Percentiles rank a stretch among this genome's conserved stretches.
Evolutionary conservation across 305 asterid genomes (phyloP).

Genomic region (Nicotiana rustica): DNA sequence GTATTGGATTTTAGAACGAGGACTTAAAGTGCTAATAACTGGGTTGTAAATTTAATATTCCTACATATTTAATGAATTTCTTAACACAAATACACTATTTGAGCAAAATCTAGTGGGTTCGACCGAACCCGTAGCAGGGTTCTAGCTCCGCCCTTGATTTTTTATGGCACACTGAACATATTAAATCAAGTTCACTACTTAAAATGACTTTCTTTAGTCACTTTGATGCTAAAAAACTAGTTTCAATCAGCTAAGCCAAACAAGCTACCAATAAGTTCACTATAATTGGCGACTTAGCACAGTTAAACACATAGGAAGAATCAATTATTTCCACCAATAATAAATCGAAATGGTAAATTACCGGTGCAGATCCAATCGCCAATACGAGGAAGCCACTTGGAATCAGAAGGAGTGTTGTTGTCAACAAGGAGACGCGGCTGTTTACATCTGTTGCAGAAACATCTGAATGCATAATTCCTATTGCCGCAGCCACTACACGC

Average conservation of each 20-base stretch:
- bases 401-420: constrained; percentile 73
- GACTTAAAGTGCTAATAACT: too few relatives aligned
- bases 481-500: constrained; percentile 79
- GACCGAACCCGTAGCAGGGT: too few relatives aligned
- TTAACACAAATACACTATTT: too few relatives aligned
- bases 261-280: background rate
- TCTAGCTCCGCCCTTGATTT: too few relatives aligned
- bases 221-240: background rate
- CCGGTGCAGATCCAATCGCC: constrained; percentile 97
- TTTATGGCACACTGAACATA: background rate
- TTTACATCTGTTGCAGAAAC: constrained; percentile 86
- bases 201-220: background rate
- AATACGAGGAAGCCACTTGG: constrained; percentile 92
- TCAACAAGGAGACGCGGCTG: constrained; percentile 91
- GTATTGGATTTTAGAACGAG: too few relatives aligned
- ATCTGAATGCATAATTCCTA: constrained; percentile 80
- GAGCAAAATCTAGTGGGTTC: too few relatives aligned
- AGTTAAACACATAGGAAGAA: background rate
- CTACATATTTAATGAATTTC: too few relatives aligned
- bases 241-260: too few relatives aligned
- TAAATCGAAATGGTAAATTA: constrained; percentile 33
- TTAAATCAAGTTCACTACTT: background rate
- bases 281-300: background rate
- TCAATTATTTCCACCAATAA: background rate
- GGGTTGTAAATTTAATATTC: too few relatives aligned